Percentiles rank a stretch among this genome's conserved stretches.
Evolutionary conservation across 139 green algal genomes (phyloP).

Genomic region (Spirogloea muscicola): DNA sequence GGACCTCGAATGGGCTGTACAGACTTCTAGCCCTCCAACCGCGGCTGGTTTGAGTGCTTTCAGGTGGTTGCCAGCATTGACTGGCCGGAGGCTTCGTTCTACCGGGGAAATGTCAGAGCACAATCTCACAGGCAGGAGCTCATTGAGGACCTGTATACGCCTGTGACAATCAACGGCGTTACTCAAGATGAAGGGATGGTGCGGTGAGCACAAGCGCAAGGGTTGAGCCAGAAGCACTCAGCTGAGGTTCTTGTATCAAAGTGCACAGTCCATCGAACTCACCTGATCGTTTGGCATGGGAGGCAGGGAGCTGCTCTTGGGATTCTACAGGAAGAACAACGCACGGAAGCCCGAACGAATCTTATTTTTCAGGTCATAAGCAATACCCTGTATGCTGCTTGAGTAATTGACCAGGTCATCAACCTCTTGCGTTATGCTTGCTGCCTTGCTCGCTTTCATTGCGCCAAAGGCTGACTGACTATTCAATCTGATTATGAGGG

Average conservation of each 20-base stretch:
- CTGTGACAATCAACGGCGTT: background rate
- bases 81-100: constrained; percentile 9
- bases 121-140: constrained; percentile 13
- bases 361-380: constrained; percentile 32
- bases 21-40: background rate
- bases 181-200: background rate
- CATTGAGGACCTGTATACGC: constrained; percentile 9
- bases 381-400: no score
- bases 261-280: no score
- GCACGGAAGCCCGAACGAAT: constrained; percentile 19
- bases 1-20: background rate
- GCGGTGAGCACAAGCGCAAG: no score
- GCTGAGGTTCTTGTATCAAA: no score
- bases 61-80: constrained; percentile 45
- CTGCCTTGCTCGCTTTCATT: no score
- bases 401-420: no score
- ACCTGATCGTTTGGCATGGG: background rate
- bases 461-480: no score
- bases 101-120: background rate
- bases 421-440: no score
- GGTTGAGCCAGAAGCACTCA: no score
- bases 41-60: background rate
- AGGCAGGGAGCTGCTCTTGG: constrained; percentile 16
- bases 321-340: constrained; percentile 16
- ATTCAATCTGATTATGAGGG: background rate